These are phyloP conservation scores for Rhizopus stolonifer DNA, from an alignment of 371 early-diverging fungal species.

Conservation along the genomic window DNA sequence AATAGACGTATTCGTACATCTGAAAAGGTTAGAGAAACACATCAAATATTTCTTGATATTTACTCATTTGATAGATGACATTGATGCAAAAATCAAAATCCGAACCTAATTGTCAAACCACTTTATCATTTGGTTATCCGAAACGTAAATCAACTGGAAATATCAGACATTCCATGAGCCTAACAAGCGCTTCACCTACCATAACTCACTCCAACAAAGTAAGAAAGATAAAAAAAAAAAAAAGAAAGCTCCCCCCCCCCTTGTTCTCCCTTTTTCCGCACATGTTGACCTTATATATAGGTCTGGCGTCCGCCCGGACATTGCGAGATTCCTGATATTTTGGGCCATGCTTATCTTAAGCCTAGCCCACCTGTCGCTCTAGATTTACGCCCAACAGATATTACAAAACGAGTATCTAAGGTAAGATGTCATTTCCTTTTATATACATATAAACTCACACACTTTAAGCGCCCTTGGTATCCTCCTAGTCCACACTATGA, in stretches of 20 bases:
- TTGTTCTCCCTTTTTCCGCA: neutral
- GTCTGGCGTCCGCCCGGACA: conserved; percentile 48
- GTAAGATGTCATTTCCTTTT: conserved; percentile 22
- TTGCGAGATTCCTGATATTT: conserved; percentile 50
- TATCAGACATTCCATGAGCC: conserved; percentile 30
- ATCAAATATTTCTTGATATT: neutral
- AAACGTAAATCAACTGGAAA: conserved; percentile 55
- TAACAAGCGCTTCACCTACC: conserved; percentile 9
- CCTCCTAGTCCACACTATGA: conserved; percentile 34
- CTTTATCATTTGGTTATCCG: conserved; percentile 22
- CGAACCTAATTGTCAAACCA: conserved; percentile 38
- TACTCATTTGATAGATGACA: conserved; percentile 8
- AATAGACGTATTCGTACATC: conserved; percentile 16
- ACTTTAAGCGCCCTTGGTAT: conserved; percentile 31
- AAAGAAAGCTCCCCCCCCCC: too few species aligned
- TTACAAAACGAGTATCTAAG: conserved; percentile 44
- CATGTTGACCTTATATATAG: conserved; percentile 1
- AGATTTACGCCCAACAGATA: conserved; percentile 38
- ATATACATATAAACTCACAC: too few species aligned
- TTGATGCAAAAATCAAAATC: conserved; percentile 44
- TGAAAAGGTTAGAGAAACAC: conserved; percentile 12
- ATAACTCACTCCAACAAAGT: conserved; percentile 15
- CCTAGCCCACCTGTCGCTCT: conserved; percentile 41
- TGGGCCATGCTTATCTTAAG: conserved; percentile 47
- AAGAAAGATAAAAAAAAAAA: too few species aligned